A percentile compares a stretch with the other conserved stretches of the same genome.
Evolutionary conservation across 2,329 filamentous ascomycete genomes (phyloP).

Genomic region (Cercospora sojina): DNA sequence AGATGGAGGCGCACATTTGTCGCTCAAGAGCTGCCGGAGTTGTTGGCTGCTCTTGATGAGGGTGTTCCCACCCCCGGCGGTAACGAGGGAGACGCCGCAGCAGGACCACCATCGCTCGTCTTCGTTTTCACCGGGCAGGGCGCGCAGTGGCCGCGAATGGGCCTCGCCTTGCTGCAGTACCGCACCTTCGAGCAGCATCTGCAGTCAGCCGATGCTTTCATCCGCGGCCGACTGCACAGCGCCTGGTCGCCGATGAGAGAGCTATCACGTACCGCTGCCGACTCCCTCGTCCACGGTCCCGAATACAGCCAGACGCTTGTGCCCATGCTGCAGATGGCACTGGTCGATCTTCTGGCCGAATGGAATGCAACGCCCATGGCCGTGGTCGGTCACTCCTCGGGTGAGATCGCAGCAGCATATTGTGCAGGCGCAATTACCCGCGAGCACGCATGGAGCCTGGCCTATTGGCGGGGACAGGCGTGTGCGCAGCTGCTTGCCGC

Average conservation of each 20-base stretch:
- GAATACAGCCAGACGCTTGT: neutral
- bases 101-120: neutral
- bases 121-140: slow-evolving; percentile 25
- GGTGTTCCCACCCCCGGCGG: neutral
- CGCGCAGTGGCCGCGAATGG: slow-evolving; percentile 24
- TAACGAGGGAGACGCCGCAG: neutral
- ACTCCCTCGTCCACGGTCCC: slow-evolving; percentile 20
- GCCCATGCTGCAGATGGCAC: slow-evolving; percentile 48
- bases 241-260: neutral
- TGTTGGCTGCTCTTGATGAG: no score
- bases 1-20: neutral
- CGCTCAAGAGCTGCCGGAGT: no score
- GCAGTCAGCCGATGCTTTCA: neutral
- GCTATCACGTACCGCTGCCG: neutral
- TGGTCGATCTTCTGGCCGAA: slow-evolving; percentile 43
- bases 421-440: neutral
- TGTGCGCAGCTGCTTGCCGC: neutral
- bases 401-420: slow-evolving; percentile 36
- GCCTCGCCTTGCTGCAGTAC: slow-evolving; percentile 1
- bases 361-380: slow-evolving; percentile 25
- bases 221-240: neutral
- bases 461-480: neutral
- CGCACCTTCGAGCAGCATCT: neutral
- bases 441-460: neutral
- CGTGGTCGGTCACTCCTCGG: slow-evolving; percentile 35